Conservation (phyloP, 1,284 basidiomycete genomes). For the Boletus semigastroideus region DNA sequence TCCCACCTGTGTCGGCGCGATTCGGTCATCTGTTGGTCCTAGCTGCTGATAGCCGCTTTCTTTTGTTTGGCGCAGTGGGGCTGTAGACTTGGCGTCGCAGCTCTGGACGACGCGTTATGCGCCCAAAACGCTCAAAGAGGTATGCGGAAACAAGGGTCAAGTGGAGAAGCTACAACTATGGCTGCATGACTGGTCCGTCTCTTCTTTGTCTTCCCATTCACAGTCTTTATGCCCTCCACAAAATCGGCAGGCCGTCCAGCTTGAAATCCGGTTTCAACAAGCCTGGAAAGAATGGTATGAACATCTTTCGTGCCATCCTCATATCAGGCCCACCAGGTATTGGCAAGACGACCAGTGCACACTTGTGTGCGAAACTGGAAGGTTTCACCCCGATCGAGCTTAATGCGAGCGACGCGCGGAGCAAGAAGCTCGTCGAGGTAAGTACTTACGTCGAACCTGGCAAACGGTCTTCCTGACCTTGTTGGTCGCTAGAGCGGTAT, state of each 20-base stretch:
- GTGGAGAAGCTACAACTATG: slow-evolving; percentile 88
- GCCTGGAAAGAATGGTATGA: slow-evolving; percentile 90
- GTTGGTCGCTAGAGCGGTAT: slow-evolving; percentile 62
- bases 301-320: slow-evolving; percentile 83
- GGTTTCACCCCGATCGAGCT: slow-evolving; percentile 94
- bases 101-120: slow-evolving; percentile 98
- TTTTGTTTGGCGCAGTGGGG: slow-evolving; percentile 1
- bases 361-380: slow-evolving; percentile 84
- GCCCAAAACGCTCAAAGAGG: slow-evolving; percentile 82
- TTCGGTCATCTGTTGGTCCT: background rate
- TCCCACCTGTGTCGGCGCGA: background rate
- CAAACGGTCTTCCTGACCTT: background rate
- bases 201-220: background rate
- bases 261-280: slow-evolving; percentile 85
- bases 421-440: slow-evolving; percentile 95
- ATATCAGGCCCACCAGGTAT: slow-evolving; percentile 95
- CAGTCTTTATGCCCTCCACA: background rate
- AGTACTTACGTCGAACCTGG: slow-evolving; percentile 1
- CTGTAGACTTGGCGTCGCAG: slow-evolving; percentile 53
- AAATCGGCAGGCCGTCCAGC: slow-evolving; percentile 62
- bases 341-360: slow-evolving; percentile 96
- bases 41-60: background rate
- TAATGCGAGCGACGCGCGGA: slow-evolving; percentile 94
- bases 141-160: slow-evolving; percentile 92
- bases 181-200: slow-evolving; percentile 81